A percentile compares a stretch with the other conserved stretches of the same genome.
Conservation (phyloP, 805 yeast species). For the Zygotorulaspora chibaensis region DNA sequence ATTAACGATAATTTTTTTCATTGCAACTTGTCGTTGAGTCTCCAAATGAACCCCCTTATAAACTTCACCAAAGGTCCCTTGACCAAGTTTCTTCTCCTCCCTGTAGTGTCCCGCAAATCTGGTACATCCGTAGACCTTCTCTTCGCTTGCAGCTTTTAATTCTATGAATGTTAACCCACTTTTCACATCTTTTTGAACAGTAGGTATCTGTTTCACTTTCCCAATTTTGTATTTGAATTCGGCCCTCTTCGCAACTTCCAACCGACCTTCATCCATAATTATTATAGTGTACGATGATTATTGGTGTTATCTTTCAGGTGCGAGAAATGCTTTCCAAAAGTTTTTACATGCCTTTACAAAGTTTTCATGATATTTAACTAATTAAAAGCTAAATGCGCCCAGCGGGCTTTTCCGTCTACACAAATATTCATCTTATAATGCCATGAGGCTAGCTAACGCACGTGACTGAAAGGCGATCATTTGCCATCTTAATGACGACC, state of each 20-base stretch:
- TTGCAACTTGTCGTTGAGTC: conserved; percentile 65
- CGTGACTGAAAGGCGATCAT: too few species aligned
- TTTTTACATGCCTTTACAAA: too few species aligned
- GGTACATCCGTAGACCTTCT: conserved; percentile 33
- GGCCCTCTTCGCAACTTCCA: conserved; percentile 7
- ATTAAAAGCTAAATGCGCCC: too few species aligned
- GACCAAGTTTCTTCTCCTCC: conserved; percentile 55
- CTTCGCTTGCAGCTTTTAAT: conserved; percentile 23
- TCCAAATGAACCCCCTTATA: conserved; percentile 59
- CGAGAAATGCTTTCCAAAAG: too few species aligned
- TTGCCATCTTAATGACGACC: too few species aligned
- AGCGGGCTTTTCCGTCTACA: too few species aligned
- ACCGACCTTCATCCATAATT: conserved; percentile 4
- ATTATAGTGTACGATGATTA: neutral
- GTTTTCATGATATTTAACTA: too few species aligned
- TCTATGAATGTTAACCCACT: conserved; percentile 30
- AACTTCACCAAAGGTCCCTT: conserved; percentile 89
- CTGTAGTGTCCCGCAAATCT: conserved; percentile 28
- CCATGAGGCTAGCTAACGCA: too few species aligned
- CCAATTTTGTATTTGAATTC: conserved; percentile 34
- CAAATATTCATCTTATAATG: too few species aligned
- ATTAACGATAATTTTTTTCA: conserved; percentile 72
- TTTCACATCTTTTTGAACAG: conserved; percentile 26
- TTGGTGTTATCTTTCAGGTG: too few species aligned
- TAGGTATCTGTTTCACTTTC: conserved; percentile 33